Conservation (phyloP, 805 yeast species). For the Myxozyma vanderwaltii region DNA sequence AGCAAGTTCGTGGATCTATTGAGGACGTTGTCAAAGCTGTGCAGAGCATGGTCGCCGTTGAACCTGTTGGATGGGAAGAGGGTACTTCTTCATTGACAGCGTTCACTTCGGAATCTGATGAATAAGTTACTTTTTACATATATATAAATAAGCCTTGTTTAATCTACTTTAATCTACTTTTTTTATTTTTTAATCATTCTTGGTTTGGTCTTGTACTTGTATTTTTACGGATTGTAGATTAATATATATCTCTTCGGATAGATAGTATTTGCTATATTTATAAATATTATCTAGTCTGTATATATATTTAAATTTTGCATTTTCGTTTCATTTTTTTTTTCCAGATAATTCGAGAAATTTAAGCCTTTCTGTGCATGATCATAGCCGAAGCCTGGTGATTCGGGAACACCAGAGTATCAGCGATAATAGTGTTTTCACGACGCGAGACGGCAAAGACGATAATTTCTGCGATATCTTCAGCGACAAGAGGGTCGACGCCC, state of each 20-base stretch:
- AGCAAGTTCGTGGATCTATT: conserved; percentile 90
- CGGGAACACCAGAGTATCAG: conserved; percentile 82
- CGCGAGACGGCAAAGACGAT: conserved; percentile 69
- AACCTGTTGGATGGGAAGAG: conserved; percentile 78
- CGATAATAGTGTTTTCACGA: conserved; percentile 70
- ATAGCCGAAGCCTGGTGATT: conserved; percentile 57
- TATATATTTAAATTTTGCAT: background rate
- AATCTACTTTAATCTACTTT: background rate
- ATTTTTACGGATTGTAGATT: no score
- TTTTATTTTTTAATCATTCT: background rate
- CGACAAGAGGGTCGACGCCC: conserved; percentile 68
- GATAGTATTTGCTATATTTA: background rate
- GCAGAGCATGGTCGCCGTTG: conserved; percentile 65
- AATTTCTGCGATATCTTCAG: conserved; percentile 74
- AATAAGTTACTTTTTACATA: background rate
- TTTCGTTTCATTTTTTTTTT: background rate
- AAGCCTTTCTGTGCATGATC: conserved; percentile 34
- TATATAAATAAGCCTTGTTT: background rate
- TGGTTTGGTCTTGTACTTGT: background rate
- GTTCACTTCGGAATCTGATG: conserved; percentile 57
- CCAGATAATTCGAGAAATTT: background rate
- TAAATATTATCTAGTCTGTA: background rate
- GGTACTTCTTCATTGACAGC: conserved; percentile 73
- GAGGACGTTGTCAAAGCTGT: conserved; percentile 71
- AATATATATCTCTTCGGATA: background rate